These are phyloP conservation scores for Rhodotorula sp. DNA, from an alignment of 1,284 basidiomycete species.

Conservation along the genomic window DNA sequence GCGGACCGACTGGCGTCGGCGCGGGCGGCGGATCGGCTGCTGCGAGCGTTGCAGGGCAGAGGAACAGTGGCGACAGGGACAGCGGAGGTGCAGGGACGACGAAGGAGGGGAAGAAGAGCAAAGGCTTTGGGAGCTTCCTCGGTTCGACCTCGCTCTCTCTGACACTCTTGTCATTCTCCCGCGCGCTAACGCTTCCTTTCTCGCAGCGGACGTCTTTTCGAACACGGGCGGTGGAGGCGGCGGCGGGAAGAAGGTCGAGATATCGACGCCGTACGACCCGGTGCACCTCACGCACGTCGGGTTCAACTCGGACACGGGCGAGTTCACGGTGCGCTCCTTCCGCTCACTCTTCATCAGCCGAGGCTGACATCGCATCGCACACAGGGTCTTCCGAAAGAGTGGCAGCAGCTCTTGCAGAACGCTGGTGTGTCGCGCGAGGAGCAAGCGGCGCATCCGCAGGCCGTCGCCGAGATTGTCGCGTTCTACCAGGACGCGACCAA, in stretches of 20 bases:
- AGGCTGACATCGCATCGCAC: neutral
- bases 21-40: neutral
- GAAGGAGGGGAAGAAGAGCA: conserved; percentile 35
- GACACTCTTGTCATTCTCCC: too few relatives aligned
- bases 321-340: conserved; percentile 58
- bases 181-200: neutral
- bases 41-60: conserved; percentile 6
- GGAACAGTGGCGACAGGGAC: conserved; percentile 4
- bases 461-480: conserved; percentile 97
- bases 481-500: conserved; percentile 73
- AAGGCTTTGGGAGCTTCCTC: conserved; percentile 36
- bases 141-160: conserved; percentile 16
- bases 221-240: conserved; percentile 15
- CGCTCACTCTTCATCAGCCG: neutral
- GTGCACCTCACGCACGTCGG: conserved; percentile 99
- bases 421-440: conserved; percentile 91
- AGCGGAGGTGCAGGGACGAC: neutral
- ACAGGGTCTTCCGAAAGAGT: conserved; percentile 88
- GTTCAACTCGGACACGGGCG: conserved; percentile 97
- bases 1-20: neutral
- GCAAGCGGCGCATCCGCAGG: conserved; percentile 97
- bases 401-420: conserved; percentile 96
- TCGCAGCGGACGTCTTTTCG: conserved; percentile 40
- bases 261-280: conserved; percentile 97
- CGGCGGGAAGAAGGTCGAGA: conserved; percentile 66